phyloP scores from a whole-genome alignment of 805 yeast genomes.

The Hanseniaspora mollemarum region DNA sequence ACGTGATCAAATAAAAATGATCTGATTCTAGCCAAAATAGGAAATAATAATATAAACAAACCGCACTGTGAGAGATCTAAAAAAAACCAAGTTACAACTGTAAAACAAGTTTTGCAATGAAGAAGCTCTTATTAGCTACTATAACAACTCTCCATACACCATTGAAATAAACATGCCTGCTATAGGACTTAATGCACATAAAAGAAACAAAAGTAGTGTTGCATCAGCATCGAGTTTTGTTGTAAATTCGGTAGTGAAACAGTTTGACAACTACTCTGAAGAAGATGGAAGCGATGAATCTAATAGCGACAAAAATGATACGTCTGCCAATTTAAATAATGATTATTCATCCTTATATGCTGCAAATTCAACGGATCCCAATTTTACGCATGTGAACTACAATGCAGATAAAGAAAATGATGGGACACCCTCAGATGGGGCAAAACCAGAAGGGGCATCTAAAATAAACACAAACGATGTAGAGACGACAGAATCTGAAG shows the following conservation, averaged over 20 bases:
- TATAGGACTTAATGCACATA: neutral
- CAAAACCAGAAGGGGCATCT: too few species aligned
- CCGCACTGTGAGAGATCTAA: too few species aligned
- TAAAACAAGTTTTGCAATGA: too few species aligned
- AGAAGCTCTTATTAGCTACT: too few species aligned
- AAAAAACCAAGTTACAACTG: too few species aligned
- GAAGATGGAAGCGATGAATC: neutral
- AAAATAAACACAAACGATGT: too few species aligned
- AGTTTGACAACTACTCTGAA: conserved; percentile 5
- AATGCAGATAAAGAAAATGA: neutral
- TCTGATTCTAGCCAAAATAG: neutral
- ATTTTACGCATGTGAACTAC: neutral
- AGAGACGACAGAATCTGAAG: neutral
- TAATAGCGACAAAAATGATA: neutral
- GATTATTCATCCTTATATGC: neutral
- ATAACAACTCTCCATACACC: too few species aligned
- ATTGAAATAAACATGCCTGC: too few species aligned
- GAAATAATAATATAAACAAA: neutral
- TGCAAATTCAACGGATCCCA: neutral
- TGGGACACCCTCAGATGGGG: too few species aligned
- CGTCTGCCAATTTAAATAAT: neutral
- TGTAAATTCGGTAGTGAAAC: conserved; percentile 15
- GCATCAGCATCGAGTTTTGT: conserved; percentile 9
- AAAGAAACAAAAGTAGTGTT: conserved; percentile 12
- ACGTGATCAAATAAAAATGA: neutral